These are phyloP conservation scores for Bothriochloa decipiens DNA, from an alignment of 176 grass and related monocot species.

Conservation along the genomic window DNA sequence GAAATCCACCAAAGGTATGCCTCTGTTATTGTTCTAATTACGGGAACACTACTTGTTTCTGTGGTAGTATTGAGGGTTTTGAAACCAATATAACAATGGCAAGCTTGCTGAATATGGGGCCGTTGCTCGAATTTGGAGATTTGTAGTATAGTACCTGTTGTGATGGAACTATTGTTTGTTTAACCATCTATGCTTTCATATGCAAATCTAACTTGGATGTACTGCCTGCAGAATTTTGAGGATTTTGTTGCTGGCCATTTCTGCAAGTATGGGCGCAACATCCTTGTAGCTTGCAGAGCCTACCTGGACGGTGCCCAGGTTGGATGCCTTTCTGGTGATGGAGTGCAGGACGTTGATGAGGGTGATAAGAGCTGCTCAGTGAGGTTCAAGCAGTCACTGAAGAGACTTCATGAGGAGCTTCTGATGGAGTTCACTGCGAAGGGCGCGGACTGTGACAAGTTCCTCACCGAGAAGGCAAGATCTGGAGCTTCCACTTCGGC, in stretches of 20 bases:
- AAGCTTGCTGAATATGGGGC: background rate
- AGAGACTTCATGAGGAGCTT: conserved; percentile 65
- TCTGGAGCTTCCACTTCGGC: conserved; percentile 12
- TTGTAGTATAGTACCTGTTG: background rate
- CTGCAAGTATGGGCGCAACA: conserved; percentile 54
- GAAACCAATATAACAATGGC: background rate
- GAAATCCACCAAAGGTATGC: conserved; percentile 75
- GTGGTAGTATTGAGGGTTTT: background rate
- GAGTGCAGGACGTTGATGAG: conserved; percentile 81
- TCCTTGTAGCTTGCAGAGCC: conserved; percentile 76
- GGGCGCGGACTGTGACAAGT: conserved; percentile 63
- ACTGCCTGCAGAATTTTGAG: conserved; percentile 71
- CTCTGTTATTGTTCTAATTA: conserved; percentile 24
- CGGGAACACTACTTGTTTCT: conserved; percentile 8
- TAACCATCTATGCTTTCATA: conserved; percentile 7
- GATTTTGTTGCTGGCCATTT: conserved; percentile 77
- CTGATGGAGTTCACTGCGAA: conserved; percentile 63
- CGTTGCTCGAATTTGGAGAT: background rate
- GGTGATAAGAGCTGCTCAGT: conserved; percentile 73
- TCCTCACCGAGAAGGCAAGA: conserved; percentile 40
- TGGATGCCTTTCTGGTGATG: conserved; percentile 65
- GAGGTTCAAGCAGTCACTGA: conserved; percentile 65
- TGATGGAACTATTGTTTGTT: background rate
- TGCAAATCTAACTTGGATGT: conserved; percentile 1
- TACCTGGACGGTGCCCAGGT: conserved; percentile 88